A percentile compares a stretch with the other conserved stretches of the same genome.
phyloP scores from a whole-genome alignment of 2,329 filamentous ascomycete species.

The Hypoxylon sp. region DNA sequence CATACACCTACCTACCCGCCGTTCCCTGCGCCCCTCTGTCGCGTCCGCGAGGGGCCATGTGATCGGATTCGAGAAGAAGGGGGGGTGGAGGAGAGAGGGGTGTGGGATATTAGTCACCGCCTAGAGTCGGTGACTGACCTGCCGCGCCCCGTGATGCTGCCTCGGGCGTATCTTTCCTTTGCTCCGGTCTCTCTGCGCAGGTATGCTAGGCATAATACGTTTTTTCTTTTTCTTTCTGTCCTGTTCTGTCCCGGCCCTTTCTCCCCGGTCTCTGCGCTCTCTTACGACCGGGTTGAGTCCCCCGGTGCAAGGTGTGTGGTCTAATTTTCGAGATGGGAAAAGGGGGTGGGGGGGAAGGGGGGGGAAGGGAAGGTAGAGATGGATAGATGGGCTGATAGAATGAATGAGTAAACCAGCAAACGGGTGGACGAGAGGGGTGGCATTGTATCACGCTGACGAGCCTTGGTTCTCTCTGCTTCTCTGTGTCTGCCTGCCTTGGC shows the following conservation, averaged over 20 bases:
- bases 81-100: too few species aligned
- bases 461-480: slow-evolving; percentile 11
- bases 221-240: not conserved
- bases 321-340: not conserved
- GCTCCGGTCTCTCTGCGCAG: too few species aligned
- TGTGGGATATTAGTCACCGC: slow-evolving; percentile 27
- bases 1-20: not conserved
- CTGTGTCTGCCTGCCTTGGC: too few species aligned
- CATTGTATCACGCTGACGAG: slow-evolving; percentile 17
- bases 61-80: slow-evolving; percentile 22
- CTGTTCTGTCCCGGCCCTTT: too few species aligned
- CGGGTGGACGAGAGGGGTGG: not conserved
- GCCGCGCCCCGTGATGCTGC: slow-evolving; percentile 25
- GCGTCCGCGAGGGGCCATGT: slow-evolving; percentile 33
- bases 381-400: too few species aligned
- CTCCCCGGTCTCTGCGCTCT: not conserved
- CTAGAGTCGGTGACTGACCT: too few species aligned
- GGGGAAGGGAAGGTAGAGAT: not conserved
- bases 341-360: not conserved
- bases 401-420: too few species aligned
- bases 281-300: too few species aligned
- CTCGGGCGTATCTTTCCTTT: slow-evolving; percentile 11
- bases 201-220: not conserved
- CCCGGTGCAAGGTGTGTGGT: not conserved
- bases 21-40: slow-evolving; percentile 26